These are phyloP conservation scores for Trypanosoma platydactyli DNA, from an alignment of 208 protist genomes.

Conservation along the genomic window DNA sequence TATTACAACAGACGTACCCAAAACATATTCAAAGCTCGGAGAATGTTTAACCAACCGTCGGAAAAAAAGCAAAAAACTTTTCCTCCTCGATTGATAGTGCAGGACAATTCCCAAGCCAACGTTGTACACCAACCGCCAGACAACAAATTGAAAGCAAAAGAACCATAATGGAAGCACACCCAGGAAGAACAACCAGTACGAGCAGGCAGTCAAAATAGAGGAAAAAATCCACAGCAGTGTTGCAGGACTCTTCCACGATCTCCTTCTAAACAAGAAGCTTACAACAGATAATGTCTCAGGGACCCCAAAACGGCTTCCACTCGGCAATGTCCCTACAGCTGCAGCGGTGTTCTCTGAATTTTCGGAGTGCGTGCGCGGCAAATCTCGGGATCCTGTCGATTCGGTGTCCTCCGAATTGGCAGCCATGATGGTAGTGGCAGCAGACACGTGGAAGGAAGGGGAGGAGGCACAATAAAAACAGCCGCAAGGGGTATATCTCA, in stretches of 20 bases:
- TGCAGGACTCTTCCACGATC: conserved; percentile 52
- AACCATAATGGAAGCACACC: conserved; percentile 54
- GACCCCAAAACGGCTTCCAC: conserved; percentile 56
- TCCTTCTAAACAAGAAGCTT: conserved; percentile 37
- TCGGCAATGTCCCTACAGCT: conserved; percentile 38
- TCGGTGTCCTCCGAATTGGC: background rate
- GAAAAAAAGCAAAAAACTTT: conserved; percentile 51
- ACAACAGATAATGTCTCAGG: conserved; percentile 76
- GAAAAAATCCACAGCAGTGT: conserved; percentile 58
- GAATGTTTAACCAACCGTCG: conserved; percentile 22
- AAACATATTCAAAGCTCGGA: conserved; percentile 25
- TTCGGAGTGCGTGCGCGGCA: no score
- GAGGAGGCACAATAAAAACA: background rate
- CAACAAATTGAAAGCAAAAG: conserved; percentile 83
- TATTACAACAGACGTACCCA: conserved; percentile 64
- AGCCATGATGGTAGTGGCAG: background rate
- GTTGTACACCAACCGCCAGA: conserved; percentile 95
- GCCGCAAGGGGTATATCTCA: no score
- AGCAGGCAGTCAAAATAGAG: conserved; percentile 32
- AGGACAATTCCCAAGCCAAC: conserved; percentile 90
- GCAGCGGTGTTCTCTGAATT: background rate
- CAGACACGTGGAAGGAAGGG: conserved; percentile 13
- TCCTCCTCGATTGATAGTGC: conserved; percentile 72
- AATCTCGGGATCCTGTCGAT: no score
- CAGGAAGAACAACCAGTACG: conserved; percentile 44